Base-by-base conservation (phyloP, 1,284 basidiomycete species). In the Cystobasidium slooffiae region DNA sequence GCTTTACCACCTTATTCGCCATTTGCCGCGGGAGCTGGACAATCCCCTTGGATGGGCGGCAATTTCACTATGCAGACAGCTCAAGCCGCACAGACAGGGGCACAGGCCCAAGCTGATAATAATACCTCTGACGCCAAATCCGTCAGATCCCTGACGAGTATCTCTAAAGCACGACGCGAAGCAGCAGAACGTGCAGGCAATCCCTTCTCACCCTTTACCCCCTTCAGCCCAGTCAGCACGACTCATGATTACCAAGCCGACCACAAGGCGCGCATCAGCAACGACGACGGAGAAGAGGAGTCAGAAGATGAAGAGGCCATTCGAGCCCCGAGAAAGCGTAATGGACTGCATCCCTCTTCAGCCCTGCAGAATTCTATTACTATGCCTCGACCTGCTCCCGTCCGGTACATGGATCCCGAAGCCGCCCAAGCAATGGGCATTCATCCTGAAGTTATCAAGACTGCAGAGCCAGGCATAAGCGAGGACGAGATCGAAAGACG, bases 391-490 rank as follows among this genome's bases (percentile, higher is more conserved):
- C 59, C 69, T 14, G 63, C 69, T 20, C 61, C 69, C 3, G 69
- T 51, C 6, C 69, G 59, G 22, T 72, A 72, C 70, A 47, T 73
- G 62, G 70, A 73, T 59, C 70, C 63, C 22, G 70, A 73, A 44
- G 70, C 63, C 8, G 70, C 70, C 47, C 70, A 73, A 51, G 70
- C 70, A 20, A 73, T 73, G 70, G 70, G 70, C 43, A 66, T 73
- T n/a, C 70, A 73, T 66, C 70, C 70, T 24, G 70, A 73, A 18
- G 70, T 73, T 12, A 47, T 73, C 16, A 55, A 51, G 9, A 61
- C 63, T 52, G 70, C 70, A 24, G 49, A 66, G 37, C 62, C 70
- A 18, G 62, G 70, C 10, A 53, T 73, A 51, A 66, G 62, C 22
- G 70, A 73, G 16, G 70, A 65, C 7, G 70, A 73, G 43, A 73